These are phyloP conservation scores for Fusarium bactridioides DNA, from an alignment of 2,329 filamentous ascomycete species.

Conservation along the genomic window DNA sequence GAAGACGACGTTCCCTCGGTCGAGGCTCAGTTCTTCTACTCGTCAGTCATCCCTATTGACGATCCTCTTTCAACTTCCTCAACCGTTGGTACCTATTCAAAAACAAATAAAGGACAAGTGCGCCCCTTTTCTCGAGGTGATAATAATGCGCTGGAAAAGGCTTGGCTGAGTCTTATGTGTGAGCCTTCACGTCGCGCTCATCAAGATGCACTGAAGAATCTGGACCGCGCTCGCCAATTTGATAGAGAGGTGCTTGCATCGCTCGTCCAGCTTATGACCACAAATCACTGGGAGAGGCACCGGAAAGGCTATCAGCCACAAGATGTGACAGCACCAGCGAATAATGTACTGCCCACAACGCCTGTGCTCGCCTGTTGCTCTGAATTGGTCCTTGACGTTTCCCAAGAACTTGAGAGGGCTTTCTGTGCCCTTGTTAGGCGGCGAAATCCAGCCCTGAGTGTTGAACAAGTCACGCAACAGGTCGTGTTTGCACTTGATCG, in stretches of 20 bases:
- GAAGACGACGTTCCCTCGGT: constrained; percentile 65
- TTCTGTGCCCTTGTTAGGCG: constrained; percentile 61
- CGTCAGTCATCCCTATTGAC: constrained; percentile 82
- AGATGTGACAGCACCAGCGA: constrained; percentile 41
- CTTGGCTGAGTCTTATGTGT: constrained; percentile 72
- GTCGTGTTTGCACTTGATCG: constrained; percentile 50
- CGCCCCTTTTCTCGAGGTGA: constrained; percentile 82
- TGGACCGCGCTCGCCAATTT: constrained; percentile 10
- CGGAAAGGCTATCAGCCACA: constrained; percentile 47
- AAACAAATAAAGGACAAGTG: constrained; percentile 66
- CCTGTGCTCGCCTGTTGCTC: constrained; percentile 56
- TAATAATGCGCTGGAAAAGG: constrained; percentile 79
- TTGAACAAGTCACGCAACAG: constrained; percentile 55
- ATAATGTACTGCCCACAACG: constrained; percentile 43
- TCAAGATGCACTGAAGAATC: constrained; percentile 42
- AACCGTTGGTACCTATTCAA: constrained; percentile 60
- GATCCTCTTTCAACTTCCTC: constrained; percentile 78
- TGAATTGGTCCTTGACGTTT: constrained; percentile 56
- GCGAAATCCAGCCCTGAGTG: constrained; percentile 49
- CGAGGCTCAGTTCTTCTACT: constrained; percentile 83
- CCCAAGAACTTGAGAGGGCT: constrained; percentile 55
- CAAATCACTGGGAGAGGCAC: constrained; percentile 58
- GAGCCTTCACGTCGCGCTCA: constrained; percentile 59
- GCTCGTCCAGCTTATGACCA: constrained; percentile 55
- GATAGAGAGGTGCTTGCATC: constrained; percentile 24